A percentile compares a stretch with the other conserved stretches of the same genome.
Evolutionary conservation across 1,284 basidiomycete species (phyloP).

Genomic region (Paramarasmius palmivorus): DNA sequence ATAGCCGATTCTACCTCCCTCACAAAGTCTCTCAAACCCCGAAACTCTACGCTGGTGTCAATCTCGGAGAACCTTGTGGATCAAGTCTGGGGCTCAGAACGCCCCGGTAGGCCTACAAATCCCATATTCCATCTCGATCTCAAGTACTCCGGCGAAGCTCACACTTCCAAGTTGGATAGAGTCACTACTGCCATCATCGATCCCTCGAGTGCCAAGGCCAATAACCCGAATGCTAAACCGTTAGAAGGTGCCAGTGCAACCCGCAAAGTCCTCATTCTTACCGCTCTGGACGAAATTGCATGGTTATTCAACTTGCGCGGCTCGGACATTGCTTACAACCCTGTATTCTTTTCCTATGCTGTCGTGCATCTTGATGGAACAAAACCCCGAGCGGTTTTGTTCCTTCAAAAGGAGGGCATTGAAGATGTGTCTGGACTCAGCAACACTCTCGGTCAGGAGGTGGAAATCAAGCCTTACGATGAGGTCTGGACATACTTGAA

Average conservation of each 20-base stretch:
- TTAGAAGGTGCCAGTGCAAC: constrained; percentile 16
- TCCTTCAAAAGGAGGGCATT: constrained; percentile 71
- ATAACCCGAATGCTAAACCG: constrained; percentile 64
- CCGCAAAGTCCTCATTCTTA: constrained; percentile 66
- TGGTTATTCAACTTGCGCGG: constrained; percentile 97
- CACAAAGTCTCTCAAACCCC: constrained; percentile 48
- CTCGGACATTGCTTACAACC: constrained; percentile 91
- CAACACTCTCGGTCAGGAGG: constrained; percentile 58
- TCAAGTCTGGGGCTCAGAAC: constrained; percentile 70
- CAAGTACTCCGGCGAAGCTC: constrained; percentile 71
- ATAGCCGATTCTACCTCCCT: constrained; percentile 63
- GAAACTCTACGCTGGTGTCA: constrained; percentile 63
- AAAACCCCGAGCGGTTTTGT: constrained; percentile 58
- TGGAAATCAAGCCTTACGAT: constrained; percentile 75
- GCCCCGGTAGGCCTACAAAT: constrained; percentile 73
- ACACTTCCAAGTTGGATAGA: constrained; percentile 65
- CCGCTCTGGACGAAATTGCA: constrained; percentile 86
- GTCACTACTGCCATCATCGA: constrained; percentile 45
- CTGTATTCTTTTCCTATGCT: constrained; percentile 95
- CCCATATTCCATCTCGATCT: constrained; percentile 71
- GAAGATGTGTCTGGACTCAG: constrained; percentile 47
- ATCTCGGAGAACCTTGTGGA: constrained; percentile 81
- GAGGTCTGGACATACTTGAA: constrained; percentile 65
- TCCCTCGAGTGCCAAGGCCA: constrained; percentile 20
- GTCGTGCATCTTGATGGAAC: constrained; percentile 62